Conservation (phyloP, 192 early-diverging fungal genomes). For the Backusella morwellensis region DNA sequence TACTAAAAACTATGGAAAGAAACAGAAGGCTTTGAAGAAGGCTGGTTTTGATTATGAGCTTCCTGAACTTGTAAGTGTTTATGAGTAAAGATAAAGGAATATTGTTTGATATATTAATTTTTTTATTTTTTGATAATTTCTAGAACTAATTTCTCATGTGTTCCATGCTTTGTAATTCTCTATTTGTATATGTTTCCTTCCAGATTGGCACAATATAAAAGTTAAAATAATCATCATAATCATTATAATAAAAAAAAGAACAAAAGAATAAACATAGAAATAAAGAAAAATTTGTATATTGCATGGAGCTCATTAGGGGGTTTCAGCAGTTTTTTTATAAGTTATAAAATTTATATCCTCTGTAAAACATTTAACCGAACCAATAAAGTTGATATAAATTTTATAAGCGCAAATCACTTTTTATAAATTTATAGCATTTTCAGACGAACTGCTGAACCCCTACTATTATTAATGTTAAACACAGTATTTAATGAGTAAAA, state of each 20-base stretch:
- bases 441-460: no score
- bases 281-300: not conserved
- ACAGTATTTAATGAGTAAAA: not conserved
- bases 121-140: not conserved
- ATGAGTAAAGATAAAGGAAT: not conserved
- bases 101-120: not conserved
- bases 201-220: constrained; percentile 3
- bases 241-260: not conserved
- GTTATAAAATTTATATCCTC: no score
- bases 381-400: no score
- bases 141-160: not conserved
- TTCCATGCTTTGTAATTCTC: not conserved
- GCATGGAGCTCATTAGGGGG: not conserved
- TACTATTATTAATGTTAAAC: not conserved
- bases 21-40: constrained; percentile 56
- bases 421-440: no score
- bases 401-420: no score
- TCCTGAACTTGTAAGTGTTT: constrained; percentile 59
- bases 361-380: no score
- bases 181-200: constrained; percentile 3
- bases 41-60: constrained; percentile 92
- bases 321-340: no score
- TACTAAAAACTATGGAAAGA: constrained; percentile 55
- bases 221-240: not conserved
- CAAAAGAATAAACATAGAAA: not conserved